Evolutionary conservation across 2,329 filamentous ascomycete species (phyloP).

Genomic region (Cytospora chrysosperma): DNA sequence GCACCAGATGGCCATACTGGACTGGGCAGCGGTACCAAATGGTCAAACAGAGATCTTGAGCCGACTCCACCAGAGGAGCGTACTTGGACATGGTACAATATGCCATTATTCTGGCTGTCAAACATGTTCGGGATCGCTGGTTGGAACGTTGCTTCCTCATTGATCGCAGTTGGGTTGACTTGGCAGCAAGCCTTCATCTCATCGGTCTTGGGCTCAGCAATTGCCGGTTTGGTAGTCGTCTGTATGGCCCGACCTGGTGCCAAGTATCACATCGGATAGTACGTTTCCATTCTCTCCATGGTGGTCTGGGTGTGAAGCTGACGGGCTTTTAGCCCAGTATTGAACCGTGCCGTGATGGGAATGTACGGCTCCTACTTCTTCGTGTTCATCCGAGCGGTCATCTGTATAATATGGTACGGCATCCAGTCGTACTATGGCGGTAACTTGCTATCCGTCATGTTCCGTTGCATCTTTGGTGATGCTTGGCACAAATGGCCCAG

Average conservation of each 20-base stretch:
- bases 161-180: slow-evolving; percentile 32
- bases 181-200: slow-evolving; percentile 33
- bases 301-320: neutral
- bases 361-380: slow-evolving; percentile 44
- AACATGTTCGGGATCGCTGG: slow-evolving; percentile 31
- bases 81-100: slow-evolving; percentile 33
- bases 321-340: slow-evolving; percentile 30
- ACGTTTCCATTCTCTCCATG: neutral
- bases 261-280: slow-evolving; percentile 32
- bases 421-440: slow-evolving; percentile 30
- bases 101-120: slow-evolving; percentile 33
- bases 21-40: slow-evolving; percentile 25
- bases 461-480: slow-evolving; percentile 37
- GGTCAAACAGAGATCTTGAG: slow-evolving; percentile 35
- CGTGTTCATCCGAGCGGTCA: slow-evolving; percentile 36
- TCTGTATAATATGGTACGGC: slow-evolving; percentile 31
- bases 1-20: neutral
- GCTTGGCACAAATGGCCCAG: slow-evolving; percentile 36
- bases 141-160: slow-evolving; percentile 32
- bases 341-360: slow-evolving; percentile 40
- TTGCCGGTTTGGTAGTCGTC: slow-evolving; percentile 29
- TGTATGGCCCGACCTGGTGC: slow-evolving; percentile 31
- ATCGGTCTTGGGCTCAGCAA: slow-evolving; percentile 29
- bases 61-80: slow-evolving; percentile 31
- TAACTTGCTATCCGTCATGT: slow-evolving; percentile 28